Evolutionary conservation across 116 monocot genomes (phyloP).

Genomic region (Iris pallida): DNA sequence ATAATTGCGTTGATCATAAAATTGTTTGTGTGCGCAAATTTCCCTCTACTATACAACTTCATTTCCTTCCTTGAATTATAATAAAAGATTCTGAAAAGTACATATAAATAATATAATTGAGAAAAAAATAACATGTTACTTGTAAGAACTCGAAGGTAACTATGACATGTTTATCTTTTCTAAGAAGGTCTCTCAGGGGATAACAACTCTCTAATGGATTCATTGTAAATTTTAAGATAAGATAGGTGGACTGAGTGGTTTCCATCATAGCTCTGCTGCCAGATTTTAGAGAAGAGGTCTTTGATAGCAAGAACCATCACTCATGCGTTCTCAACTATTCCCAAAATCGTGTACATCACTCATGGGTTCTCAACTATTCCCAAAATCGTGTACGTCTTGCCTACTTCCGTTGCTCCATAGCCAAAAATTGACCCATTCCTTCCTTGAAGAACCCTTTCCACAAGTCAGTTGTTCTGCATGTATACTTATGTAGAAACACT

Average conservation of each 20-base stretch:
- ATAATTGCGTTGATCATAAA: too few species aligned
- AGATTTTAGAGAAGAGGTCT: constrained; percentile 82
- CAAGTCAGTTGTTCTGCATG: constrained; percentile 66
- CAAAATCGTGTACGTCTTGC: constrained; percentile 96
- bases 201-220: constrained; percentile 85
- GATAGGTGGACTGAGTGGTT: constrained; percentile 78
- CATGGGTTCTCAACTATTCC: constrained; percentile 87
- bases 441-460: constrained; percentile 84
- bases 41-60: too few species aligned
- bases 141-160: background rate
- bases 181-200: constrained; percentile 80
- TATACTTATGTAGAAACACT: background rate
- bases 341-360: constrained; percentile 98
- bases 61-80: too few species aligned
- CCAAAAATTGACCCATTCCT: constrained; percentile 93
- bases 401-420: constrained; percentile 94
- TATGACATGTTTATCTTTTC: constrained; percentile 92
- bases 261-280: constrained; percentile 74
- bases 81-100: too few species aligned
- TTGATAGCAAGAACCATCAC: constrained; percentile 98
- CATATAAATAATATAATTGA: background rate
- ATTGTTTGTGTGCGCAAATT: too few species aligned
- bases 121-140: background rate
- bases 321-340: constrained; percentile 76
- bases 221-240: constrained; percentile 95